Base-by-base conservation (phyloP, 352 stramenopile species). In the Globisporangium mamillatum region DNA sequence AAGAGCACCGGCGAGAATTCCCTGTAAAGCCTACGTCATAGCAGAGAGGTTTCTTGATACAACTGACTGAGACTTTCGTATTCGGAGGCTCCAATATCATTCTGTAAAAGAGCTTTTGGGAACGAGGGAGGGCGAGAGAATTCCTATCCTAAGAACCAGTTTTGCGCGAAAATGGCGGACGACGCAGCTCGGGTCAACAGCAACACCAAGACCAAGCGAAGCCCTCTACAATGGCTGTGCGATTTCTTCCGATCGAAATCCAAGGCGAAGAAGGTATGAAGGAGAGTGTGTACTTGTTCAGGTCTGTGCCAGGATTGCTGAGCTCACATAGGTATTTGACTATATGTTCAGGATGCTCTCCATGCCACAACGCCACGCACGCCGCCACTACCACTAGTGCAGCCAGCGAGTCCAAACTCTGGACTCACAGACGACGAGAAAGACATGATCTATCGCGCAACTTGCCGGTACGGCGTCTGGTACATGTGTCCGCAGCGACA, bases 351-450 rank as follows among this genome's bases (percentile, higher is more conserved):
- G 56, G 32, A 48, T 9, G 7, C 20, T n/a, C 41, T 41, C 0
- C 60, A 20, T 14, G 25, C 24, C 5, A 44, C 20, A 1, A 58
- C 60, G 3, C 63, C 63, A 22, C 54, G 54, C 41, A 68, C 63
- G 25, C 63, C 63, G 41, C 63, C 63, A 12, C 34, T 24, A 18
- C 63, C 53, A 12, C 54, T 54, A 27, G 54, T 29, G 10, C 60
- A 65, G 4, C 48, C 52, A 7, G 6, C 16, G 27, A 77, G 71
- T 38, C 67, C 74, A 0, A 58, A 36, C 7, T 77, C 71, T 3
- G 68, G 72, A 16, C 72, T 80, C 14, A 72, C 71, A 7, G 66
- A 70, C 20, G 60, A 56, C 6, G 74, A 80, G 52, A 76, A 76
- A 63, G 25, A 46, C 14, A 80, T 80, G 74, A 69, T 80, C 66